phyloP scores from a whole-genome alignment of 1,284 basidiomycete genomes.

The Cutaneotrichosporon cutaneum region DNA sequence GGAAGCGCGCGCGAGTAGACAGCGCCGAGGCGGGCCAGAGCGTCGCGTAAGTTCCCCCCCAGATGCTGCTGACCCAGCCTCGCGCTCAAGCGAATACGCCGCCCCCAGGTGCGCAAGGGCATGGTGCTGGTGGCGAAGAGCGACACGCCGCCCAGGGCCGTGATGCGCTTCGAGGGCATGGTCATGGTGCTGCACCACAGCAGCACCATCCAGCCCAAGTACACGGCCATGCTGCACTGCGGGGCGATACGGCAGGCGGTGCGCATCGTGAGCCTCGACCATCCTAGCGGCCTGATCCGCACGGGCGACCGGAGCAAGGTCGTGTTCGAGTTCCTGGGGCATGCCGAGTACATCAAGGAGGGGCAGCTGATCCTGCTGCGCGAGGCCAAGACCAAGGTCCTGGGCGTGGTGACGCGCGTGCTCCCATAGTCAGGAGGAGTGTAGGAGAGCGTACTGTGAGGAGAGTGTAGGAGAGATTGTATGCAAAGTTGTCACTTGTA shows the following conservation, averaged over 20 bases:
- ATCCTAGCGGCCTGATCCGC: slow-evolving; percentile 78
- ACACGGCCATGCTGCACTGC: slow-evolving; percentile 62
- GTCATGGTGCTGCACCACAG: slow-evolving; percentile 66
- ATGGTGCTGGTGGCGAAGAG: slow-evolving; percentile 85
- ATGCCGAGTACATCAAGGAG: slow-evolving; percentile 84
- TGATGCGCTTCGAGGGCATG: slow-evolving; percentile 47
- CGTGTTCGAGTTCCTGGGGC: slow-evolving; percentile 76
- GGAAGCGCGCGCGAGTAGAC: slow-evolving; percentile 81
- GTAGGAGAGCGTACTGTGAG: too few relatives aligned
- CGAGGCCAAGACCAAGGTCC: slow-evolving; percentile 87
- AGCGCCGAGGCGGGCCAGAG: slow-evolving; percentile 92
- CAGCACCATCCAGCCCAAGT: slow-evolving; percentile 84
- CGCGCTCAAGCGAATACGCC: slow-evolving; percentile 84
- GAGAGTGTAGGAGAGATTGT: not conserved
- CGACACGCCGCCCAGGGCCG: slow-evolving; percentile 66
- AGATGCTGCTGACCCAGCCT: slow-evolving; percentile 52
- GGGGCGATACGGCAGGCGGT: slow-evolving; percentile 69
- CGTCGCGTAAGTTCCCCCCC: slow-evolving; percentile 60
- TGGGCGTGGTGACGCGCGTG: slow-evolving; percentile 48
- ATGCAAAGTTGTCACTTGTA: too few relatives aligned
- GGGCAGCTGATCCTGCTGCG: slow-evolving; percentile 88
- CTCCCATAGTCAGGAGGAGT: slow-evolving; percentile 23
- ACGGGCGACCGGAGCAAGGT: slow-evolving; percentile 89
- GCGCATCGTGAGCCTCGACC: slow-evolving; percentile 80
- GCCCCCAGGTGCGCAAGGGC: slow-evolving; percentile 83